Evolutionary conservation across 495 filamentous ascomycete genomes (phyloP).

Genomic region (Aspergillus wentii): DNA sequence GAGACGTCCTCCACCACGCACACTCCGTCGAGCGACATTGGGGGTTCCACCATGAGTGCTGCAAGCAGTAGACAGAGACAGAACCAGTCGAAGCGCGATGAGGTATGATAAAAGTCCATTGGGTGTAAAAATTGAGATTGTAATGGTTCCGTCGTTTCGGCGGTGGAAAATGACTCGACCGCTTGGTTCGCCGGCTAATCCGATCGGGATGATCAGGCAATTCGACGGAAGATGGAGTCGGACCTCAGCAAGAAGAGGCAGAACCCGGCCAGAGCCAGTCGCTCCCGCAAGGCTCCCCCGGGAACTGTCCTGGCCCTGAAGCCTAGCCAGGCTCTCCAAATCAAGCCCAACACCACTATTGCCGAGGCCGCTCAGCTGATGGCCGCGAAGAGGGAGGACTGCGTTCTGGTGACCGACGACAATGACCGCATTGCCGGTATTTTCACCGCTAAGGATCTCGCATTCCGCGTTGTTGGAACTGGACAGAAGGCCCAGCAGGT

Average conservation of each 20-base stretch:
- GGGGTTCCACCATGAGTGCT: constrained; percentile 58
- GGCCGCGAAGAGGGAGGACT: constrained; percentile 98
- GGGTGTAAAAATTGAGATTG: background rate
- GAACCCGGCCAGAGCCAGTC: constrained; percentile 65
- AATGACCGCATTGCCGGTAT: constrained; percentile 97
- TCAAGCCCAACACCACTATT: constrained; percentile 92
- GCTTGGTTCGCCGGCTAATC: too few relatives aligned
- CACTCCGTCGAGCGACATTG: constrained; percentile 55
- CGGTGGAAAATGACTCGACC: background rate
- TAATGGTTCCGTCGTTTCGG: background rate
- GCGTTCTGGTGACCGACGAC: constrained; percentile 97
- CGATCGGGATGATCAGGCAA: constrained; percentile 74
- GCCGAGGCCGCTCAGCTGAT: constrained; percentile 97
- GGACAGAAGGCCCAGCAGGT: constrained; percentile 88
- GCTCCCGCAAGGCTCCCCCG: constrained; percentile 88
- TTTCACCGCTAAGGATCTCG: constrained; percentile 98
- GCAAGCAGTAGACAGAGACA: constrained; percentile 77
- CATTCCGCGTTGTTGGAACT: constrained; percentile 90
- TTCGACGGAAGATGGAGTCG: constrained; percentile 91
- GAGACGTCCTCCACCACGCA: constrained; percentile 52
- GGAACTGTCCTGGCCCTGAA: constrained; percentile 93
- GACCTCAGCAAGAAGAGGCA: constrained; percentile 98
- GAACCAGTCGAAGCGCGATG: constrained; percentile 96
- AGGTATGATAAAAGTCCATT: constrained; percentile 57
- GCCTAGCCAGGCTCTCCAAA: constrained; percentile 92